Base-by-base conservation (phyloP, 148 eudicot genomes). In the Limonium bicolor region DNA sequence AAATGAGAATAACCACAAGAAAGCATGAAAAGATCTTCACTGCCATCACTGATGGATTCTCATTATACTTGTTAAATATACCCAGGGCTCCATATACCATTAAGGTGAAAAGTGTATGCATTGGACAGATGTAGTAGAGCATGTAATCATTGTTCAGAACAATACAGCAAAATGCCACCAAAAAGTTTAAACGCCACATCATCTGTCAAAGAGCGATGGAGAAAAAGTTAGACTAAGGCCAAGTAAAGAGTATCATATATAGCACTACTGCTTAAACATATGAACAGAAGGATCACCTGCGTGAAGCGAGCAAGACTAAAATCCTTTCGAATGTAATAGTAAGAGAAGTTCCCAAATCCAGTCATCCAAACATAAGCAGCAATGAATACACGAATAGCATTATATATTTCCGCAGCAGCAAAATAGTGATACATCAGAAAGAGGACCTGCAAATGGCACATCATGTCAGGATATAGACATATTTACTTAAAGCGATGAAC, bases 331-430 rank as follows among this genome's bases (percentile, higher is more conserved):
- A 87, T 78, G 69, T 82, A 87, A 62, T 87, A 87, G 54, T 87
- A 82, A 36, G 96, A 87, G 71, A 87, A 87, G 68, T 87, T 87
- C 31, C 94, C 96, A 61, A 87, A 87, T 46, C 96, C 96, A 56
- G 94, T 87, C 96, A 87, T 82, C 96, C 94, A 87, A 20, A 87
- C 96, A 65, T 82, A 87, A 50, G 85, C 96, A 69, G 96, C 94
- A 68, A 87, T 87, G 66, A 87, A 87, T 54, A 87, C 68, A 60
- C 94, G 94, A 54, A 87, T 82, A 36, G 85, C 96, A 67, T 82
- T 82, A 76, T 87, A 87, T 53, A 82, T 87, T 68, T 87, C 96
- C 54, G 77, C 53, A 32, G 94, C 96, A 58, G 94, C 94, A 71
- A 86, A 86, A 63, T 86, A 86, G 62, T 86, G 93, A 61, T 81